Base-by-base conservation (phyloP, 768 basidiomycete genomes). In the Phanerochaete sordida region DNA sequence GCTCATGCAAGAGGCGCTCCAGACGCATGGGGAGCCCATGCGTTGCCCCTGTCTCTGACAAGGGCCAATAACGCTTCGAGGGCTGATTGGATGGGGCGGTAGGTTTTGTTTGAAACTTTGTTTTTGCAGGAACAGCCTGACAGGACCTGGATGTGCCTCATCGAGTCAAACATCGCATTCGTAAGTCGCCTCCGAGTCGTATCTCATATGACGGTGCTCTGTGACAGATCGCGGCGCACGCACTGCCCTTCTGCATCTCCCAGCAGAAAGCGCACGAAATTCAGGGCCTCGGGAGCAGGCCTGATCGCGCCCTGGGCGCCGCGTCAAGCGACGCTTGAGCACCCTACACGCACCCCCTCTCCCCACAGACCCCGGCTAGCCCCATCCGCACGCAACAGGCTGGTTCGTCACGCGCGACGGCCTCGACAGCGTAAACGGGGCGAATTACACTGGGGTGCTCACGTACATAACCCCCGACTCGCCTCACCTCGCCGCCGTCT, bases 341-440 rank as follows among this genome's bases (percentile, higher is more conserved):
- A 71, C 46, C 65, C 63, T 1, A 69, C 69, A 50, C 46, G 67
- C n/a, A n/a, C 9, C 19, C 9, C 19, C 50, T 19, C 2, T 21
- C 11, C 15, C 7, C 6, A 6, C 33, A 7, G 16, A 15, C 7
- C 12, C 53, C n/a, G n/a, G n/a, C 19, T 4, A 43, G 4, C 8
- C 19, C 4, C 4, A 9, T 45, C 48, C n/a, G 8, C 24, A 68
- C 63, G 68, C 54, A 8, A 59, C 59, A 13, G 69, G 67, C 13
- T 68, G 69, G 67, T 65, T 69, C 56, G 45, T 72, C 11, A 61
- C 65, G 11, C 70, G 70, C 31, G 64, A 64, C 19, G 70, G 70
- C 12, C 64, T 66, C 44, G 68, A 68, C 59, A 65, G 68, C 19
- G 57, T 65, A 16, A 60, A 57, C n/a, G 70, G 70, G 46, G 56